A percentile compares a stretch with the other conserved stretches of the same genome.
These are phyloP conservation scores for Nicotiana undulata DNA, from an alignment of 257 asterid species.

Conservation along the genomic window DNA sequence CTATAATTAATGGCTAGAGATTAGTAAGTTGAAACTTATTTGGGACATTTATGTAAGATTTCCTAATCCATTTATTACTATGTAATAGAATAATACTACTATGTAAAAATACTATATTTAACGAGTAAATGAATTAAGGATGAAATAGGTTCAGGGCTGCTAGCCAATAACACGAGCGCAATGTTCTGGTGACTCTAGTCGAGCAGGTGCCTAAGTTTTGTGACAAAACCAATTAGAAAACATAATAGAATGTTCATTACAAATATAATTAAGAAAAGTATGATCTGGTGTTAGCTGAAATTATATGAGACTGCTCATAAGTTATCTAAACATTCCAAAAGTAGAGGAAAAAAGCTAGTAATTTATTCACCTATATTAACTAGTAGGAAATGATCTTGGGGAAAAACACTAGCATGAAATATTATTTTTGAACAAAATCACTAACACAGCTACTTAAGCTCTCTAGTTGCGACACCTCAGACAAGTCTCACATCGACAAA, in stretches of 20 bases:
- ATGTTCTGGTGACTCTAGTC: constrained; percentile 77
- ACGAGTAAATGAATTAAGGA: neutral
- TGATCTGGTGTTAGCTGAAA: neutral
- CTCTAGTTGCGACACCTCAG: too few relatives aligned
- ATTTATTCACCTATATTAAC: neutral
- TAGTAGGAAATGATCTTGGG: neutral
- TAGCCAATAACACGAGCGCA: constrained; percentile 80
- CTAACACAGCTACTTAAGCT: too few relatives aligned
- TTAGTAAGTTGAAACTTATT: too few relatives aligned
- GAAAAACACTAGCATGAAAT: accelerated
- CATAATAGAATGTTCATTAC: neutral
- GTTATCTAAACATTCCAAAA: neutral
- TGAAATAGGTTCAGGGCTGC: constrained; percentile 6
- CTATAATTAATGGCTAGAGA: too few relatives aligned
- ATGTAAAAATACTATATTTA: neutral
- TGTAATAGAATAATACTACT: too few relatives aligned
- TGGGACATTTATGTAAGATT: too few relatives aligned
- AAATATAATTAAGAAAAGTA: neutral
- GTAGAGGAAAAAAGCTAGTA: too few relatives aligned
- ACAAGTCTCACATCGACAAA: too few relatives aligned
- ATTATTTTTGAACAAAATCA: too few relatives aligned
- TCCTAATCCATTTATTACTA: too few relatives aligned
- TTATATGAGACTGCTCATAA: neutral
- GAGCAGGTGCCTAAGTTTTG: constrained; percentile 65
- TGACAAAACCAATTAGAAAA: constrained; percentile 1